These are phyloP conservation scores for Camellia japonica DNA, from an alignment of 148 eudicot species.

Conservation along the genomic window DNA sequence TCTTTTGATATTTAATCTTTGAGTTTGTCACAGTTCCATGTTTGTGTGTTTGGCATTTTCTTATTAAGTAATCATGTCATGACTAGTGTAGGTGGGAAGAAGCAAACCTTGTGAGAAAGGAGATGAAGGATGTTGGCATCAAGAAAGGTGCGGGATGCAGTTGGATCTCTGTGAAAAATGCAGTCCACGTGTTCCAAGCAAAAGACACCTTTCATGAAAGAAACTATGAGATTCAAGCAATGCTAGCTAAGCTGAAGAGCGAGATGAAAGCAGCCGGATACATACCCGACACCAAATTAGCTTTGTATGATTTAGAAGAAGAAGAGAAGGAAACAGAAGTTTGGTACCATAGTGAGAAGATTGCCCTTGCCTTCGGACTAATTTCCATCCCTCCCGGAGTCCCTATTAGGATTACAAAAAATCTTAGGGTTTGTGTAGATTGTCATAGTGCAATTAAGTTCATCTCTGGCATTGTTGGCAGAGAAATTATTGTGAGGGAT, in stretches of 20 bases:
- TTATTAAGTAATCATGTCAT: not conserved
- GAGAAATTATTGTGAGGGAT: slow-evolving; percentile 56
- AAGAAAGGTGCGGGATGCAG: slow-evolving; percentile 56
- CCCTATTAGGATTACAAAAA: slow-evolving; percentile 59
- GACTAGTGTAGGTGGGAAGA: slow-evolving; percentile 49
- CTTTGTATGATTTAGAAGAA: slow-evolving; percentile 56
- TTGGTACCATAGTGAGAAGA: slow-evolving; percentile 59
- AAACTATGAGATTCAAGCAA: slow-evolving; percentile 42
- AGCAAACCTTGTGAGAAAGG: slow-evolving; percentile 49
- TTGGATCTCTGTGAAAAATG: slow-evolving; percentile 53
- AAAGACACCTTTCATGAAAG: slow-evolving; percentile 50
- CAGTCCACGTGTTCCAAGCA: slow-evolving; percentile 54
- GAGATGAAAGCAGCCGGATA: slow-evolving; percentile 54
- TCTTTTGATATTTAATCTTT: not conserved
- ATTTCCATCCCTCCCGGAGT: slow-evolving; percentile 45
- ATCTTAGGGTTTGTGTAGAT: slow-evolving; percentile 54
- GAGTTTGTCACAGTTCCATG: not conserved
- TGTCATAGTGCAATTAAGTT: slow-evolving; percentile 54
- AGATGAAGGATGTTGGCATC: slow-evolving; percentile 52
- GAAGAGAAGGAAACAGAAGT: slow-evolving; percentile 63
- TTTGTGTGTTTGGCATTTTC: not conserved
- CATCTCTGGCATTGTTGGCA: slow-evolving; percentile 42
- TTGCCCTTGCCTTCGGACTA: slow-evolving; percentile 61
- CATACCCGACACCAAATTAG: slow-evolving; percentile 37
- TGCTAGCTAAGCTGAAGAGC: slow-evolving; percentile 39